Conservation (phyloP, 2,329 filamentous ascomycete genomes). For the Fusarium sp. region DNA sequence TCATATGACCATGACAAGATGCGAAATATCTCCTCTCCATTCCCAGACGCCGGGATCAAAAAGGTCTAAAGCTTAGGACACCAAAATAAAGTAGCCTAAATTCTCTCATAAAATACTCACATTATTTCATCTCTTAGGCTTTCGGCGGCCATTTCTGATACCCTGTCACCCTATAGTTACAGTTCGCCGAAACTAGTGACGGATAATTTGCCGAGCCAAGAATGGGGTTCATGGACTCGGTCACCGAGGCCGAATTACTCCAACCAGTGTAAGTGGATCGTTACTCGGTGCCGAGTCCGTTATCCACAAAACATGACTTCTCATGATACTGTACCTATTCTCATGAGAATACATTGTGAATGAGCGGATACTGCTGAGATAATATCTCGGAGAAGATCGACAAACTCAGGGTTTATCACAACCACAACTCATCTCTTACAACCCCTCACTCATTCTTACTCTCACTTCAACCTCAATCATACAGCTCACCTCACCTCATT, state of each 20-base stretch:
- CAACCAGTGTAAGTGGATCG: conserved; percentile 23
- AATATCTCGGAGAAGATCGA: neutral
- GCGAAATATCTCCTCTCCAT: neutral
- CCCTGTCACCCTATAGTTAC: neutral
- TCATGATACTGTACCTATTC: neutral
- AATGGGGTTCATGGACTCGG: conserved; percentile 23
- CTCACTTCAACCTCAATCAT: neutral
- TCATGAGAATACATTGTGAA: conserved; percentile 8
- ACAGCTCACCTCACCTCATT: neutral
- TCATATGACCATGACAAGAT: neutral
- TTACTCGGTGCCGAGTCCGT: conserved; percentile 28
- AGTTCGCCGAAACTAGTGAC: neutral
- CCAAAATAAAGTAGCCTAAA: neutral
- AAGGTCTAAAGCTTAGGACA: neutral
- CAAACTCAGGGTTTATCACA: neutral
- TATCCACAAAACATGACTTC: conserved; percentile 2
- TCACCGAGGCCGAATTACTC: conserved; percentile 24
- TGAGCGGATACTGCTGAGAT: neutral
- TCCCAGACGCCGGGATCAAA: fast-evolving
- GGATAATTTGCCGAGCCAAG: neutral
- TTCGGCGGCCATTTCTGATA: neutral
- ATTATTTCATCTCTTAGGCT: neutral
- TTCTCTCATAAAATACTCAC: neutral
- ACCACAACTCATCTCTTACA: neutral
- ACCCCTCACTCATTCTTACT: neutral